Base-by-base conservation (phyloP, 2,329 filamentous ascomycete genomes). In the Colletotrichum truncatum region DNA sequence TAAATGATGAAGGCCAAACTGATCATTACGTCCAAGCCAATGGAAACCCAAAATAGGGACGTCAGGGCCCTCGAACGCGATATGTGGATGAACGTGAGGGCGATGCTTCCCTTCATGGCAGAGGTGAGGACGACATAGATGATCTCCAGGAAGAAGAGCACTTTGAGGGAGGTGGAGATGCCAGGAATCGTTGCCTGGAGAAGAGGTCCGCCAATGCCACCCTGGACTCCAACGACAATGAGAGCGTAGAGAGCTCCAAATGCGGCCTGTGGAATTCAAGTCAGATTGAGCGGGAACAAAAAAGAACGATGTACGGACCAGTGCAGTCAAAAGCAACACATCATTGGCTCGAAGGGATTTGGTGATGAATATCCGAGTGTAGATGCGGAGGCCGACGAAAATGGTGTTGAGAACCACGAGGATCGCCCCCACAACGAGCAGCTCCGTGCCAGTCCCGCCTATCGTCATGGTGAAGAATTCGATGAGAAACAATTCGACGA, bases 21-120 rank as follows among this genome's bases (percentile, higher is more conserved):
- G 38, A 64, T 64, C 23, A 26, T 18, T 1, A 64, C 16, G 16
- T 64, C 61, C 46, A 64, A 3, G 1, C n/a, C 61, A 34, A 64
- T 64, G 16, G 61, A 64, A 12, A 30, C 56, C 61, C 61, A 64
- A 18, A 64, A 53, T 2, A 64, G 38, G 6, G 7, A 5, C 6
- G 16, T 64, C 4, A 64, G 55, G 11, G 53, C 11, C 46, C 16
- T 64, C 1, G 61, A 64, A 23, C 55, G 61, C 14, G 61, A 64
- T 3, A 64, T 45, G n/a, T 23, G 61, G 32, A 64, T 64, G 12
- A 64, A 64, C 1, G 61, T 64, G 7, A 64, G 36, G 3, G 61
- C 61, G n/a, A 64, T 64, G 12, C 61, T 64, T 6, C 55, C 61
- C 41, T 64, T 64, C 61, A 64, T 64, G 16, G 61, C 61, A 2